Base-by-base conservation (phyloP, 768 basidiomycete species). In the Cubamyces lactineus region DNA sequence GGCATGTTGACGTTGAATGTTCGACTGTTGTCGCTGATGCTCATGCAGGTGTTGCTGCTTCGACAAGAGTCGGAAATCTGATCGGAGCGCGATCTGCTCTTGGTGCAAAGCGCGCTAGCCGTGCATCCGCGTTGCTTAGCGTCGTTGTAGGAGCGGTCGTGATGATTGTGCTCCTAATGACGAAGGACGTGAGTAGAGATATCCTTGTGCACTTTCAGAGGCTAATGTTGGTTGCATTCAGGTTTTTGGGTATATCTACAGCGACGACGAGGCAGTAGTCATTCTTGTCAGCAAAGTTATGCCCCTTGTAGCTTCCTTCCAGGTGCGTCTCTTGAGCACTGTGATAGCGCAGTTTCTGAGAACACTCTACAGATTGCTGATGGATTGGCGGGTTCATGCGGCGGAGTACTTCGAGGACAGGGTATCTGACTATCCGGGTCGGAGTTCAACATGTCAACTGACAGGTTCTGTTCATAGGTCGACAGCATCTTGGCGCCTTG, bases 401-500 rank as follows among this genome's bases (percentile, higher is more conserved):
- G 82, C 17, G 80, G 80, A 6, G 74, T 78, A 23, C 76, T 84
- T 28, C 79, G 81, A 53, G 81, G 83, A 2, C 80, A 81, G 68
- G 81, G 79, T 77, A 39, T 5, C 59, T 61, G n/a, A 19, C 21
- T 39, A 2, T 24, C 13, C 12, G 0, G 5, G 38, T 16, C 12
- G 13, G 34, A 17, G 17, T n/a, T 16, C 28, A 28, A 28, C 28
- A 30, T 11, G 5, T 13, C 12, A 9, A 21, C 66, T 65, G 41
- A 61, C 55, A 16, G 21, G 40, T 21, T 28, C 28, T 39, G 19
- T 21, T 11, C 19, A 21, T 65, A 76, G 79, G 78, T 7, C 72
- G 87, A 19, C 90, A 92, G 70, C 85, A 87, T 62, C 80, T 91
- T 17, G 90, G 89, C 7, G 89, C 90, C 8, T 66, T 85, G 7